Percentiles rank a stretch among this genome's conserved stretches.
Conservation (phyloP, 345 rosid genomes). For the Brassica napus region DNA sequence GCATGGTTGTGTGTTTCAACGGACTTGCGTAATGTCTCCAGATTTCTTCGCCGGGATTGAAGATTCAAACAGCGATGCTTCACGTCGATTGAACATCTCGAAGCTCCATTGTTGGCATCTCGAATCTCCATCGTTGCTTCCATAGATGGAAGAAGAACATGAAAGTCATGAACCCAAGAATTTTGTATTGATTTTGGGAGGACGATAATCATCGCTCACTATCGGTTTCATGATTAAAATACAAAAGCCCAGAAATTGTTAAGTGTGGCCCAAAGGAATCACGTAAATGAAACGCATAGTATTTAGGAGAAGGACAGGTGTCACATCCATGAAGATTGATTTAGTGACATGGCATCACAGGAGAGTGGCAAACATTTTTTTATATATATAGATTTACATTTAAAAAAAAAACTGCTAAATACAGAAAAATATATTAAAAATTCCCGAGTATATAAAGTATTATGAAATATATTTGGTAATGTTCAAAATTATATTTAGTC, state of each 20-base stretch:
- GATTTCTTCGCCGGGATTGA: background rate
- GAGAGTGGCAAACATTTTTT: too few species aligned
- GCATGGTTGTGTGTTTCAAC: conserved; percentile 1
- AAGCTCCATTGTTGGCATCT: background rate
- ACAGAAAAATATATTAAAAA: background rate
- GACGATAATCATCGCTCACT: too few species aligned
- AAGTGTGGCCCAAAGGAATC: too few species aligned
- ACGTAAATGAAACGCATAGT: too few species aligned
- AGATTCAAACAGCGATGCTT: background rate
- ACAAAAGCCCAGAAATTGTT: too few species aligned
- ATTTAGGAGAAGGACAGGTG: too few species aligned
- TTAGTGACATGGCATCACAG: too few species aligned
- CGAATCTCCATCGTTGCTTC: background rate
- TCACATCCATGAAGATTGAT: too few species aligned
- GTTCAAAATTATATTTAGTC: background rate
- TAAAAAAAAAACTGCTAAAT: background rate
- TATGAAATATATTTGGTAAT: background rate
- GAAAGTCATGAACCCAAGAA: too few species aligned
- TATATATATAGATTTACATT: background rate
- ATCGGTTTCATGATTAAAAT: background rate
- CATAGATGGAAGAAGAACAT: background rate
- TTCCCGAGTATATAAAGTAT: background rate
- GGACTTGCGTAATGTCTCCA: too few species aligned
- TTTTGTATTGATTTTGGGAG: background rate
- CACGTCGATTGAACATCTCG: background rate